Evolutionary conservation across 176 grass and related monocot genomes (phyloP), one percentile per base, ranked within the genome.

Genomic region (Saccharum spontaneum): DNA sequence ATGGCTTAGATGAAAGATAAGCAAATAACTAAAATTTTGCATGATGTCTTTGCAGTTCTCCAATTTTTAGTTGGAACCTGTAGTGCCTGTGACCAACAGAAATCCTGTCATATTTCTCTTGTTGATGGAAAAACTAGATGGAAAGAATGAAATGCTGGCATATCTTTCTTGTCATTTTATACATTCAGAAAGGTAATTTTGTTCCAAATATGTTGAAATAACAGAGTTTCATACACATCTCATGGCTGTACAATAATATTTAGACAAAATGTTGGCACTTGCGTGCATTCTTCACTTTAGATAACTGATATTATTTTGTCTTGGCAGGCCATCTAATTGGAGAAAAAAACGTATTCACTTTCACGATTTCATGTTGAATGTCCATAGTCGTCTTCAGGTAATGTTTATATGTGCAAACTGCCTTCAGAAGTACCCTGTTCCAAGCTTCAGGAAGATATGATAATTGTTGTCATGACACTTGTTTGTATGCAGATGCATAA

Each of bases 341-440:
- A 98, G 96, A 41, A 98, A 98, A 76, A 98, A 86, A 68, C 88
- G 96, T 61, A 94, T 94, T 80, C 96, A 98, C 83, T 98, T 98
- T 65, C 93, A 98, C 37, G 93, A 95, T 86, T 95, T 98, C 86
- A 98, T 98, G 93, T 87, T 98, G 90, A 93, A 94, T 76, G 89
- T 98, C 26, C 96, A 98, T 90, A 95, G 91, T 83, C 89, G 74
- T 33, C 86, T 98, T 33, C 96, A 98, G 96, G 93, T 98, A 90
- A 28, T 61, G 72, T 34, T 82, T 55, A 3, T 20, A 41, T 77
- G 10, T 54, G 7, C 22, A 46, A 63, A 11, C 20, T 71, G 36
- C 49, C n/a, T 83, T 90, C 44, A 57, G 78, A 71, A 60, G 16
- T 65, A 7, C 34, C 20, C 9, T 23, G 7, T 54, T 13, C 0